Conservation (phyloP, 2,329 filamentous ascomycete genomes). For the Lithohypha guttulata region DNA sequence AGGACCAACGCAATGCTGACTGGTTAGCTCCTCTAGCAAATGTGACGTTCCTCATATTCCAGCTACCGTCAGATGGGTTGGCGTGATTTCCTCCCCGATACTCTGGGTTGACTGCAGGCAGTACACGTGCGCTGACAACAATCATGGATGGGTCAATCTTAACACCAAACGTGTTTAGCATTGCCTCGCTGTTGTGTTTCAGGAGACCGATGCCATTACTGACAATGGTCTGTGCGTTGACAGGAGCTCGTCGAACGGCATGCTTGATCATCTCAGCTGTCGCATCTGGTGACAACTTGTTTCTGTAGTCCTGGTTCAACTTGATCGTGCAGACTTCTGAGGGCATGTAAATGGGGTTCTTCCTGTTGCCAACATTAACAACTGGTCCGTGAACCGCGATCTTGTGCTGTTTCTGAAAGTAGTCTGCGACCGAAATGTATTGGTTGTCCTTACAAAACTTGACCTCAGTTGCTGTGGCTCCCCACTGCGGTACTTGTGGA, state of each 20-base stretch:
- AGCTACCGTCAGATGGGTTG: conserved; percentile 44
- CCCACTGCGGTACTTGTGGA: conserved; percentile 28
- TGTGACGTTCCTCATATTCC: conserved; percentile 55
- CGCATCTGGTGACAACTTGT: conserved; percentile 50
- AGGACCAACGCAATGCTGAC: conserved; percentile 43
- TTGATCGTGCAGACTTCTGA: conserved; percentile 55
- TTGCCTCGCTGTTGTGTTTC: conserved; percentile 8
- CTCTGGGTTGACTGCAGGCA: conserved; percentile 47
- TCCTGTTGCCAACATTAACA: conserved; percentile 52
- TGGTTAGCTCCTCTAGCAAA: conserved; percentile 49
- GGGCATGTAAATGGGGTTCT: conserved; percentile 54
- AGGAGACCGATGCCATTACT: conserved; percentile 1
- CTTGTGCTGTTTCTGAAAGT: conserved; percentile 37
- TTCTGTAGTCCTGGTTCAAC: conserved; percentile 52
- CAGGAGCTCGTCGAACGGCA: conserved; percentile 54
- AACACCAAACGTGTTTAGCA: conserved; percentile 36
- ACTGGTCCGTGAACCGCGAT: conserved; percentile 41
- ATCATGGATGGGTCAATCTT: conserved; percentile 50
- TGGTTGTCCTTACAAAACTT: conserved; percentile 40
- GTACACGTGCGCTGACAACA: conserved; percentile 60
- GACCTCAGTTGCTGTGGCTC: conserved; percentile 43
- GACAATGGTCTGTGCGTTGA: conserved; percentile 56
- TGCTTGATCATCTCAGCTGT: conserved; percentile 61
- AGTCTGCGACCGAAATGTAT: conserved; percentile 44
- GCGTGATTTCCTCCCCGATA: conserved; percentile 40